Evolutionary conservation across 2,329 filamentous ascomycete species (phyloP).

Genomic region (Apiospora rasikravindrae): DNA sequence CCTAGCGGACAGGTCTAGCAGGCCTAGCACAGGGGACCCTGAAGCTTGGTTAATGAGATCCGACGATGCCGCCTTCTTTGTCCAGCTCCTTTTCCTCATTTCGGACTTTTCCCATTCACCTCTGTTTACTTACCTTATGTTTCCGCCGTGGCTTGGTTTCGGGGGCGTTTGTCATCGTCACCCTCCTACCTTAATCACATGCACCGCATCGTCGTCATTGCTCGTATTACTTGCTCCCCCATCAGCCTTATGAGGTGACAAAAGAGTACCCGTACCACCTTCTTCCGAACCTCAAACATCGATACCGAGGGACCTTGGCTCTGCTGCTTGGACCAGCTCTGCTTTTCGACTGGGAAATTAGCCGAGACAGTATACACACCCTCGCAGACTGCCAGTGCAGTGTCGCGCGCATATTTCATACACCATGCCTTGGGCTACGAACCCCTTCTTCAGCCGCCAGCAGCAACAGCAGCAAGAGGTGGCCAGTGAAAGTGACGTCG

Average conservation of each 20-base stretch:
- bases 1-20: neutral
- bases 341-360: neutral
- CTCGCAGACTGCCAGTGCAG: neutral
- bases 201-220: neutral
- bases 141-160: neutral
- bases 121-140: neutral
- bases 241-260: neutral
- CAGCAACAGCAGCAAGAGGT: constrained; percentile 14
- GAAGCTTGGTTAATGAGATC: constrained; percentile 16
- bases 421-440: constrained; percentile 34
- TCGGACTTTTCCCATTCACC: neutral
- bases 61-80: constrained; percentile 17
- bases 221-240: neutral
- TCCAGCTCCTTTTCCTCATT: neutral
- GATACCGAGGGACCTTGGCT: neutral
- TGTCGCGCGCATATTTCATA: neutral
- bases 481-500: constrained; percentile 13
- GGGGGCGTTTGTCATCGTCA: constrained; percentile 1
- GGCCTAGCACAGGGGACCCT: constrained; percentile 4
- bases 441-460: constrained; percentile 30
- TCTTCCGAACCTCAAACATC: neutral
- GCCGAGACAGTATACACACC: neutral
- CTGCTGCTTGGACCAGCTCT: neutral
- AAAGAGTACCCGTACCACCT: neutral
- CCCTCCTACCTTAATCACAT: neutral